phyloP scores from a whole-genome alignment of 164 flowering plant species.

The Platanus orientalis region DNA sequence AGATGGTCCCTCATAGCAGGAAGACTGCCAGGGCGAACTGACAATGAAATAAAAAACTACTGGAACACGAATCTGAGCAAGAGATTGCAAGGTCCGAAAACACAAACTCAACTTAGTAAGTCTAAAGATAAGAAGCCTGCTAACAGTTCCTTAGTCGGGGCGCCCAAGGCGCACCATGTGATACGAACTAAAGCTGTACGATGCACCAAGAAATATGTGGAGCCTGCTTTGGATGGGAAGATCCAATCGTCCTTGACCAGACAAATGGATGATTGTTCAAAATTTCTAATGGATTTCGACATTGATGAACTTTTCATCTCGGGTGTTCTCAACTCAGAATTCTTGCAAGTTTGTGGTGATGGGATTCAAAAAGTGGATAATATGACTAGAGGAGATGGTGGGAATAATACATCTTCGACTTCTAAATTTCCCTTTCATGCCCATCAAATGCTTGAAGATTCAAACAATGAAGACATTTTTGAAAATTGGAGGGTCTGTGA shows the following conservation, averaged over 20 bases:
- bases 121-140: neutral
- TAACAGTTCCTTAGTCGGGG: neutral
- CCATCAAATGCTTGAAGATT: too few species aligned
- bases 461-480: neutral
- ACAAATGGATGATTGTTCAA: neutral
- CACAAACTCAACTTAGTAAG: neutral
- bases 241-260: neutral
- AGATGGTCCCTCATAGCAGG: too few species aligned
- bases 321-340: slow-evolving; percentile 1
- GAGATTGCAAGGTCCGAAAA: too few species aligned
- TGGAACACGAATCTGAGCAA: too few species aligned
- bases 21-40: too few species aligned
- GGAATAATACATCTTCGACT: neutral
- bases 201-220: slow-evolving; percentile 4
- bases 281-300: slow-evolving; percentile 13
- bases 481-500: neutral
- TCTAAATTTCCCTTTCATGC: neutral
- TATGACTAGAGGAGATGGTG: neutral
- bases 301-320: slow-evolving; percentile 7
- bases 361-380: neutral
- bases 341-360: neutral
- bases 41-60: too few species aligned
- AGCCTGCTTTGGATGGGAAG: neutral
- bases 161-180: neutral
- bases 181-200: slow-evolving; percentile 16